Conservation (phyloP, 1,284 basidiomycete genomes). For the Exobasidium cylindrosporum region DNA sequence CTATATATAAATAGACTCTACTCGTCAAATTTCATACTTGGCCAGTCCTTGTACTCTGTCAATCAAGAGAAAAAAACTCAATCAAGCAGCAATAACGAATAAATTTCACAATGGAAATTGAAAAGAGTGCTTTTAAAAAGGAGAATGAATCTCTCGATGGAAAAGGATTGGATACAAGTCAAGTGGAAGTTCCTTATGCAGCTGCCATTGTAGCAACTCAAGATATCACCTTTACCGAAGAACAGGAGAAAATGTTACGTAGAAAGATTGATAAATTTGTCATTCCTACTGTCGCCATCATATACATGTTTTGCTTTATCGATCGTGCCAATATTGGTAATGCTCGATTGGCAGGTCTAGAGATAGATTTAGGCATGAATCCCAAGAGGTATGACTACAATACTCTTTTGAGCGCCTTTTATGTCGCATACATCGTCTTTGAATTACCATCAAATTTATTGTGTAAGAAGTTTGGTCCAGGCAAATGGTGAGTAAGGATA, state of each 20-base stretch:
- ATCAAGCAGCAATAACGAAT: no score
- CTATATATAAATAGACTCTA: no score
- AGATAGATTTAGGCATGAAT: conserved; percentile 41
- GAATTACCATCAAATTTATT: conserved; percentile 22
- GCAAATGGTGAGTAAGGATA: conserved; percentile 9
- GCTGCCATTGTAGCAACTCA: no score
- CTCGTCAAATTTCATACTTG: no score
- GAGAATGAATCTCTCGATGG: no score
- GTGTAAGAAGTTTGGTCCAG: conserved; percentile 21
- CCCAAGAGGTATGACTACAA: conserved; percentile 26
- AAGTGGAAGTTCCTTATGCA: no score
- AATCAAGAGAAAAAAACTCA: no score
- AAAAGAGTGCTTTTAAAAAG: no score
- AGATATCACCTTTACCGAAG: no score
- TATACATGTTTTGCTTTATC: conserved; percentile 26
- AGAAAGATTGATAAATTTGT: conserved; percentile 46
- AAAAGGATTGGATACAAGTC: no score
- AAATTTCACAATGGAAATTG: no score
- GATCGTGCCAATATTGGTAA: conserved; percentile 43
- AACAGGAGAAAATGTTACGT: conserved; percentile 27
- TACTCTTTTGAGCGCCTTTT: conserved; percentile 23
- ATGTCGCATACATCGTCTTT: conserved; percentile 40
- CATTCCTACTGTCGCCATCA: conserved; percentile 33
- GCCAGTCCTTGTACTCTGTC: no score
- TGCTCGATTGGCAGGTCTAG: conserved; percentile 38